Conservation (phyloP, 1,284 basidiomycete species). For the Sanguinoderma infundibulare region DNA sequence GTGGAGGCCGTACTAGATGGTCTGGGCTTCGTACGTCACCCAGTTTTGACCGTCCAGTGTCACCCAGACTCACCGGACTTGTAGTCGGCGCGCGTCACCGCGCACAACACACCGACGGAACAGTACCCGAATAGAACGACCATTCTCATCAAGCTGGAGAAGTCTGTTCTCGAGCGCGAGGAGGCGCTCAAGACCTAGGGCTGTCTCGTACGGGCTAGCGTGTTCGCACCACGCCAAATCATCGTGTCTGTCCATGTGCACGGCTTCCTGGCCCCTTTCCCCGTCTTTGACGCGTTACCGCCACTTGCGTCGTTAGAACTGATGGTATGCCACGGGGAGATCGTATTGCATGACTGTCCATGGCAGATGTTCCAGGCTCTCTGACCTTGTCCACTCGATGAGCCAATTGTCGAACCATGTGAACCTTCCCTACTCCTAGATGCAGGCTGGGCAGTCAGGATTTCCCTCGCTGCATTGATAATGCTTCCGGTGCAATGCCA, state of each 20-base stretch:
- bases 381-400: background rate
- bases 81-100: slow-evolving; percentile 95
- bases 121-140: slow-evolving; percentile 86
- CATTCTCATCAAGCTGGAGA: slow-evolving; percentile 93
- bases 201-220: background rate
- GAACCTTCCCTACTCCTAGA: background rate
- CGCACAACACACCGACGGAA: slow-evolving; percentile 89
- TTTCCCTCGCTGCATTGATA: background rate
- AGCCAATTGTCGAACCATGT: background rate
- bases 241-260: background rate
- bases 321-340: background rate
- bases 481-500: background rate
- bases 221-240: background rate
- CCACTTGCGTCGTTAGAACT: background rate
- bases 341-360: background rate
- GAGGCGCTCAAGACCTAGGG: slow-evolving; percentile 64
- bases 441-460: background rate
- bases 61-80: background rate
- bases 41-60: slow-evolving; percentile 3
- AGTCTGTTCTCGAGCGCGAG: slow-evolving; percentile 88
- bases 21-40: slow-evolving; percentile 84
- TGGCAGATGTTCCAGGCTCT: background rate
- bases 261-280: background rate
- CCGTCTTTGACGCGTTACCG: background rate
- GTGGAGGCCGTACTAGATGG: slow-evolving; percentile 98